These are phyloP conservation scores for Penstemon newberryi DNA, from an alignment of 257 asterid genomes.

Conservation along the genomic window DNA sequence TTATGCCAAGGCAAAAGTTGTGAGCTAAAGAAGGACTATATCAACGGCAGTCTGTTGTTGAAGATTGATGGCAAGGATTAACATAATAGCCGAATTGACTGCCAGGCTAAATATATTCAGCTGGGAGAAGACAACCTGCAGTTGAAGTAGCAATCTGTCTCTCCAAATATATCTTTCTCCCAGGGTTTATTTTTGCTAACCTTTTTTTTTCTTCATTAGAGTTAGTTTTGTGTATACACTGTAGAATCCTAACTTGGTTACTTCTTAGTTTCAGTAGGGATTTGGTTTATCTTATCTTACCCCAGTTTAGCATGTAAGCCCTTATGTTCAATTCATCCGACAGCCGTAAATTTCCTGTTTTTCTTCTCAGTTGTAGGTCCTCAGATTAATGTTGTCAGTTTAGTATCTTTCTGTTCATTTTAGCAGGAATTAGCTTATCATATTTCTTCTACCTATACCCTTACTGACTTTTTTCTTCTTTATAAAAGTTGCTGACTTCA, in stretches of 20 bases:
- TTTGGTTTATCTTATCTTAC: constrained; percentile 5
- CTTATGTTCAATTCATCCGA: constrained; percentile 10
- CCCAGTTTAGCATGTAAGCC: constrained; percentile 6
- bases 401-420: no score
- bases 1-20: constrained; percentile 14
- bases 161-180: constrained; percentile 8
- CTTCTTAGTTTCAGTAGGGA: neutral
- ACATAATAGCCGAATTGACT: constrained; percentile 19
- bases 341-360: neutral
- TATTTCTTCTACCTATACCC: constrained; percentile 6
- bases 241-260: constrained; percentile 27
- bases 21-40: constrained; percentile 25
- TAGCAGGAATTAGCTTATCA: neutral
- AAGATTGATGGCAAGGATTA: constrained; percentile 15
- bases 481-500: constrained; percentile 37
- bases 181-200: constrained; percentile 25
- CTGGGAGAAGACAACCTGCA: constrained; percentile 16
- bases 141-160: constrained; percentile 16
- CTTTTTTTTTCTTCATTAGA: neutral
- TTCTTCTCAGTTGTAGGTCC: neutral
- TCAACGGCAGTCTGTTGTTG: constrained; percentile 14
- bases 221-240: constrained; percentile 36
- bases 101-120: constrained; percentile 16
- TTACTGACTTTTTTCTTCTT: constrained; percentile 7
- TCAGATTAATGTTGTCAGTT: neutral